Evolutionary conservation across 192 early-diverging fungal genomes (phyloP).

Genomic region (Podila verticillata): DNA sequence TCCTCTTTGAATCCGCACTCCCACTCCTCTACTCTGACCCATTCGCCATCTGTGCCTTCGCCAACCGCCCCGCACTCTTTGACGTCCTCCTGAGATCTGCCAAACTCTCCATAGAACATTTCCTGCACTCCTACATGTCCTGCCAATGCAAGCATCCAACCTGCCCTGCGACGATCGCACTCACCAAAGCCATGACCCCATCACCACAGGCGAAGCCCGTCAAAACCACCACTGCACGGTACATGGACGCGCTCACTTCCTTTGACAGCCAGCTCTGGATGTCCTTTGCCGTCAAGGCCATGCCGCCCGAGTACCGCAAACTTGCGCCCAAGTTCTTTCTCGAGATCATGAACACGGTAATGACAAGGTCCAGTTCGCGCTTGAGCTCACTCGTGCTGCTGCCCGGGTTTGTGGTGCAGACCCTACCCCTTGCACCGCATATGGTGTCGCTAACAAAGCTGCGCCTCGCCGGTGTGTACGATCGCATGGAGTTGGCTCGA

Average conservation of each 20-base stretch:
- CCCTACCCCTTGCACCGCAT: not conserved
- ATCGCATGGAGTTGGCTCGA: not conserved
- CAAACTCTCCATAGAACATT: not conserved
- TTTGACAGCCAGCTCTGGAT: slow-evolving; percentile 10
- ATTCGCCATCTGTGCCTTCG: not conserved
- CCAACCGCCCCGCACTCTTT: not conserved
- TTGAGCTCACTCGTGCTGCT: not conserved
- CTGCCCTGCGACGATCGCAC: not conserved
- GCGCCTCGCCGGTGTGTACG: not conserved
- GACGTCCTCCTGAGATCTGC: not conserved
- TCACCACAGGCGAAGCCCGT: not conserved
- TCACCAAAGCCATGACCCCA: not conserved
- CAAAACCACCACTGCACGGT: not conserved
- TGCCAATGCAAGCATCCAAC: not conserved
- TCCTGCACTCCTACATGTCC: not conserved
- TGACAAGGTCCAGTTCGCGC: not conserved
- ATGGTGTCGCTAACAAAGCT: not conserved
- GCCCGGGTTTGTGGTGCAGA: not conserved
- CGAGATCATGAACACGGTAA: slow-evolving; percentile 1
- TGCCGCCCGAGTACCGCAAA: not conserved
- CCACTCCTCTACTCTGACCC: slow-evolving; percentile 24
- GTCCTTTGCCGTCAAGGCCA: not conserved
- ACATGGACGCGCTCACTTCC: not conserved
- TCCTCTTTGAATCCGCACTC: slow-evolving; percentile 7
- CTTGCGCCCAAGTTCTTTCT: slow-evolving; percentile 1